A percentile compares a stretch with the other conserved stretches of the same genome.
Conservation (phyloP, 2,329 filamentous ascomycete genomes). For the Neoscytalidium dimidiatum region DNA sequence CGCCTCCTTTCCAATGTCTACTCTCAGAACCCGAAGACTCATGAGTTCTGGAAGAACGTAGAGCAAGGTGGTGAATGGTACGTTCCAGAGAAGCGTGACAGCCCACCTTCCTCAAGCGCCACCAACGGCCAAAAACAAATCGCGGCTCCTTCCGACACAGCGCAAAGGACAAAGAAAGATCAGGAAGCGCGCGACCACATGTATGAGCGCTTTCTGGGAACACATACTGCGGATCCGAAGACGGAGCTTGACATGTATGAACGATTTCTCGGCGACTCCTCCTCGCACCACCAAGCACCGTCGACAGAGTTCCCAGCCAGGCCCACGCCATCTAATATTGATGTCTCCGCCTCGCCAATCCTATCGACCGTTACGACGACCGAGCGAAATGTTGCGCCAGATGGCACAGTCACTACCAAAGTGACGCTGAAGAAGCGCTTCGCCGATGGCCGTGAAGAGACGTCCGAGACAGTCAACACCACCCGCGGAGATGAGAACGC, state of each 20-base stretch:
- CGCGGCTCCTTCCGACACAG: neutral
- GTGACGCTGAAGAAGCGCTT: conserved; percentile 60
- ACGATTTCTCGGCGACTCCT: conserved; percentile 42
- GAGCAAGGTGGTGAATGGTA: conserved; percentile 14
- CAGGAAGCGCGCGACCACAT: neutral
- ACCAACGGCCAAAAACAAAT: neutral
- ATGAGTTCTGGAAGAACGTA: conserved; percentile 23
- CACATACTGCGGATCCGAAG: conserved; percentile 10
- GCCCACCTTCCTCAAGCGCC: neutral
- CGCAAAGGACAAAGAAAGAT: neutral
- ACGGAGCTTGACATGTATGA: conserved; percentile 59
- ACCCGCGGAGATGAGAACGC: conserved; percentile 12
- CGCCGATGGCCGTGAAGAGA: conserved; percentile 62
- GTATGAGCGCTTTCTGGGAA: conserved; percentile 52
- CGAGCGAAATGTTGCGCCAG: conserved; percentile 54
- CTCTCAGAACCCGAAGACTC: conserved; percentile 25
- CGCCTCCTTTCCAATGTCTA: conserved; percentile 12
- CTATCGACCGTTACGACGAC: conserved; percentile 61
- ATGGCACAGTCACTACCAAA: conserved; percentile 61
- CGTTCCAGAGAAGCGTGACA: neutral
- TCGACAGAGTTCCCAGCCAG: conserved; percentile 22
- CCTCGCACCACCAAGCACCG: neutral
- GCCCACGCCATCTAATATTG: conserved; percentile 26
- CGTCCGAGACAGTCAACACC: conserved; percentile 55
- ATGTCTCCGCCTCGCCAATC: conserved; percentile 33